phyloP scores from a whole-genome alignment of 768 basidiomycete species.

The Imleria badia region DNA sequence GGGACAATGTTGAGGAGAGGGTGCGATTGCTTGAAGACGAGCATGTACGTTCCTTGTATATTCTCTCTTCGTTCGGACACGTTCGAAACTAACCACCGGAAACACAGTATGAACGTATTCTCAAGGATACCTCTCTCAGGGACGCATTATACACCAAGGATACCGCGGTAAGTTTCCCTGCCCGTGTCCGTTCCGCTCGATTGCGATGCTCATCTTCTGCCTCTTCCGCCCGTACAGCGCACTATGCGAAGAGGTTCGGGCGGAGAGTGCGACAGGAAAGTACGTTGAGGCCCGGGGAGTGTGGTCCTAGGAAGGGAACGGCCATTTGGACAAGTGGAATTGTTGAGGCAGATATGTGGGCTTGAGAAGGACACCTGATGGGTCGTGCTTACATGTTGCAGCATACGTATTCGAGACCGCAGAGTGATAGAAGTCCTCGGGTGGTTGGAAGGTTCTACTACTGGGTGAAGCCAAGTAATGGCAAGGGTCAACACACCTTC shows the following conservation, averaged over 20 bases:
- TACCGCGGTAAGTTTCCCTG: slow-evolving; percentile 13
- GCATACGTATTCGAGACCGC: no score
- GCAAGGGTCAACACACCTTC: no score
- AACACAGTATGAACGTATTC: slow-evolving; percentile 21
- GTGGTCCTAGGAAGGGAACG: slow-evolving; percentile 81
- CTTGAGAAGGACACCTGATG: slow-evolving; percentile 43
- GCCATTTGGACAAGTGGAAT: slow-evolving; percentile 76
- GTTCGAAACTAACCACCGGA: background rate
- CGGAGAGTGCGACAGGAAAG: slow-evolving; percentile 51
- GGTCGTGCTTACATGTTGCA: no score
- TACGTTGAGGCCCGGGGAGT: slow-evolving; percentile 93
- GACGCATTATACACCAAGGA: slow-evolving; percentile 27
- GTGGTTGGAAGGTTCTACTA: no score
- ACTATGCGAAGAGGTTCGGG: slow-evolving; percentile 76
- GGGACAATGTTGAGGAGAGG: slow-evolving; percentile 57
- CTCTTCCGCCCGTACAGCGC: slow-evolving; percentile 53
- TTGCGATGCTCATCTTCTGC: no score
- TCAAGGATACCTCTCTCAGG: slow-evolving; percentile 28
- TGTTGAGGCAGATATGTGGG: slow-evolving; percentile 79
- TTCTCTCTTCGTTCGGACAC: background rate
- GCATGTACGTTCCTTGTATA: slow-evolving; percentile 58
- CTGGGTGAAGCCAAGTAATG: no score
- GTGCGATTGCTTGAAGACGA: slow-evolving; percentile 70
- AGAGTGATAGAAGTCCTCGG: no score
- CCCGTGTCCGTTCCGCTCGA: no score